Conservation (phyloP, 768 basidiomycete genomes). For the Tylopilus sp. region DNA sequence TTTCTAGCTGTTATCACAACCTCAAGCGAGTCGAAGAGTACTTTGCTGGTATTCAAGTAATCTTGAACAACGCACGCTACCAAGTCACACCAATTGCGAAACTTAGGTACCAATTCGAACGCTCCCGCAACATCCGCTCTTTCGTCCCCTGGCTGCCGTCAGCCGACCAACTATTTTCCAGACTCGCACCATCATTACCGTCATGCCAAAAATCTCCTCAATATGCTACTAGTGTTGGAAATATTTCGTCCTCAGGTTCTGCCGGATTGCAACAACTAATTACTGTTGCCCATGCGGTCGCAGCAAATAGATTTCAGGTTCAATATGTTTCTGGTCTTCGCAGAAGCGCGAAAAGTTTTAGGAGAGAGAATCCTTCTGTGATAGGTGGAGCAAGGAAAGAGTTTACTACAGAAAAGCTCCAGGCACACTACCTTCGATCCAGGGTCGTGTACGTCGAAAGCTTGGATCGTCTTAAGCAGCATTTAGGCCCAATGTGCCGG, state of each 20-base stretch:
- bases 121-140: background rate
- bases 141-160: background rate
- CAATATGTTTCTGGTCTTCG: background rate
- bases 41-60: background rate
- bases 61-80: background rate
- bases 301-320: conserved; percentile 5
- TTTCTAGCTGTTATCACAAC: background rate
- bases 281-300: background rate
- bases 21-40: background rate
- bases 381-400: too few species aligned
- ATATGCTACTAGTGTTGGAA: background rate
- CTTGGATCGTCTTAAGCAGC: background rate
- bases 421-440: background rate
- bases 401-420: background rate
- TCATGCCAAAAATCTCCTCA: background rate
- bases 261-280: conserved; percentile 7
- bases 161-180: background rate
- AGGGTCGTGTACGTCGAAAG: background rate
- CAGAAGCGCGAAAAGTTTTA: background rate
- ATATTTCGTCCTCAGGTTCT: background rate
- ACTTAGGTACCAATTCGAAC: background rate
- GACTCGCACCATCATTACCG: background rate
- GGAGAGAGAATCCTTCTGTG: background rate
- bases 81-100: background rate
- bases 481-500: background rate